Evolutionary conservation across 139 green algal species (phyloP).

Genomic region (Chlorella sp.): DNA sequence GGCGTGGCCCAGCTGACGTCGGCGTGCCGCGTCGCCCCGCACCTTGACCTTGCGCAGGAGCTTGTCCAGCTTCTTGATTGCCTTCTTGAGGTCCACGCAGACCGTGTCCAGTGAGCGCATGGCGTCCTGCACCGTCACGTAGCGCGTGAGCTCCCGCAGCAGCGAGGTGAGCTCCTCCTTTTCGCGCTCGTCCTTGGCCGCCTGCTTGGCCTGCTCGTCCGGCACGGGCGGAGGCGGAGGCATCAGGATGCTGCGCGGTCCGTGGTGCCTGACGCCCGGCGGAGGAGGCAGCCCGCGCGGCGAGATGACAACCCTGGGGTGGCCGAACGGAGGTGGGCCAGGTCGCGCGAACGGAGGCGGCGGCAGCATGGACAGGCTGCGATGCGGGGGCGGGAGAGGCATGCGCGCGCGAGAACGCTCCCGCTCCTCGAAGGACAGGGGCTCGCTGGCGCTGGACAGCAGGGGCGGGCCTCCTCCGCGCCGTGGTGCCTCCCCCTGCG

Average conservation of each 20-base stretch:
- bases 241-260: background rate
- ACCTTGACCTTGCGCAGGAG: conserved; percentile 32
- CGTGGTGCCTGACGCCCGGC: too few species aligned
- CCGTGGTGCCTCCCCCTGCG: too few species aligned
- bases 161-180: conserved; percentile 27
- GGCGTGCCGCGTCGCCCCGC: background rate
- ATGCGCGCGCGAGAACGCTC: too few species aligned
- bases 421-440: too few species aligned
- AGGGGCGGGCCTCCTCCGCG: too few species aligned
- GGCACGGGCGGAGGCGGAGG: background rate
- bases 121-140: conserved; percentile 39
- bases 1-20: too few species aligned
- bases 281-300: background rate
- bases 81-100: conserved; percentile 33
- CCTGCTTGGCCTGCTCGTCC: background rate
- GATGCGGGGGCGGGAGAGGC: too few species aligned
- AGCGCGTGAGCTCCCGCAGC: conserved; percentile 35
- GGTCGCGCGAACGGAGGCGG: too few species aligned
- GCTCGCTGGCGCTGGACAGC: too few species aligned
- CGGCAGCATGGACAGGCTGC: too few species aligned
- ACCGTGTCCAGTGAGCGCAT: conserved; percentile 32
- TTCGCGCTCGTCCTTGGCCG: conserved; percentile 23
- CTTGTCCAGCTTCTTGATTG: conserved; percentile 54
- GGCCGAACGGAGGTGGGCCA: too few species aligned
- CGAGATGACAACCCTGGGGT: too few species aligned